Evolutionary conservation across 176 grass and related monocot genomes (phyloP), one percentile per base, ranked within the genome.

Genomic region (Eremochloa ophiuroides): DNA sequence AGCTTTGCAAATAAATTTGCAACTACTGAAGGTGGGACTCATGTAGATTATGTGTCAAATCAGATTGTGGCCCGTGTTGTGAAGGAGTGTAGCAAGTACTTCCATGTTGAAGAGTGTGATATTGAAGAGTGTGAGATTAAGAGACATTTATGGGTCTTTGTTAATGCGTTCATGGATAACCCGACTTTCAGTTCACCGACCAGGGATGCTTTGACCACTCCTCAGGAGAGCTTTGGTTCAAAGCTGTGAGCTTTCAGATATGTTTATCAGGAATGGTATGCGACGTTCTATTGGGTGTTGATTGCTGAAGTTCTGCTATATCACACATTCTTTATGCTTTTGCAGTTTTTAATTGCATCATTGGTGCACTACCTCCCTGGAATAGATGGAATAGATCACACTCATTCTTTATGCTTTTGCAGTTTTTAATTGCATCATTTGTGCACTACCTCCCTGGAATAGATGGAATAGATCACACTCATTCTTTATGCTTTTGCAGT

Each of bases 131-230:
- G 93, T 41, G 84, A 84, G 12, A 91, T 86, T n/a, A 97, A 88
- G 79, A 83, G 70, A 73, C 82, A 97, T 69, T 48, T 97, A 18
- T 97, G 94, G 94, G 85, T 94, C 22, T 97, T 97, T 73, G 91
- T 87, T 97, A 43, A 43, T 43, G 41, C 41, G 10, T 2, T 2
- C 10, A 88, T 97, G 58, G 82, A 97, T 67, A 97, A 97, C 61
- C 94, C 91, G 4, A 91, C 94, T 10, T 97, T 97, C 17, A 91
- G 91, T 82, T 97, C 94, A 61, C 94, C 93, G 23, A 97, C 91
- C 23, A 97, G 94, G 43, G 94, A 97, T 53, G 94, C 94, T 37
- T 77, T 97, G 79, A 97, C 91, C 17, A 92, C 89, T 74, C 94
- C 91, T 74, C 87, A 80, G 48, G 78, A 63, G 69, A 97, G 89